These are phyloP conservation scores for Eimeria acervulina DNA, from an alignment of 169 alveolate genomes.

Conservation along the genomic window DNA sequence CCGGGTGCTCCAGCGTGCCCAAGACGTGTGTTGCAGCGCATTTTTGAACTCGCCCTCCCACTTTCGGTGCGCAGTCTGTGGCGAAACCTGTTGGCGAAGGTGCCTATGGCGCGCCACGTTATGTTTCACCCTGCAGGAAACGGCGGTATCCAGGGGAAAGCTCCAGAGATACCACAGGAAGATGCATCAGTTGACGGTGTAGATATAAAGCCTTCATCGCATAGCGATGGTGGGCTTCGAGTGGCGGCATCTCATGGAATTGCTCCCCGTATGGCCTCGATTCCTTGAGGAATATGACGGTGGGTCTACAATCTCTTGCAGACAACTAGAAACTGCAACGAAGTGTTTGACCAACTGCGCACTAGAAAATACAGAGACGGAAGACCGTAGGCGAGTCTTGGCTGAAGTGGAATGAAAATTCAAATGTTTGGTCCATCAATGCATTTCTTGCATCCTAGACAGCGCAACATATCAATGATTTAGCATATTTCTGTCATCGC, in stretches of 20 bases:
- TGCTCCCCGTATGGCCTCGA: constrained; percentile 14
- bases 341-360: neutral
- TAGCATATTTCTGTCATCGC: neutral
- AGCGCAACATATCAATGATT: neutral
- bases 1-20: neutral
- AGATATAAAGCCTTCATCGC: neutral
- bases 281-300: neutral
- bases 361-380: neutral
- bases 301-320: neutral
- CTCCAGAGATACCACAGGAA: neutral
- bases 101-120: neutral
- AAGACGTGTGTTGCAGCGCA: neutral
- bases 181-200: neutral
- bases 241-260: neutral
- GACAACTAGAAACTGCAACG: neutral
- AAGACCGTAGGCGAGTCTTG: constrained; percentile 5
- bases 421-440: neutral
- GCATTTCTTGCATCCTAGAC: neutral
- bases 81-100: neutral
- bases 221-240: neutral
- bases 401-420: neutral
- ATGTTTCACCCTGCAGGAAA: neutral
- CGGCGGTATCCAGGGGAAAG: neutral
- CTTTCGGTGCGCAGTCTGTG: neutral
- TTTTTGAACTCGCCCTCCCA: neutral